These are phyloP conservation scores for Skeletonema marinoi DNA, from an alignment of 108 stramenopile genomes.

Conservation along the genomic window DNA sequence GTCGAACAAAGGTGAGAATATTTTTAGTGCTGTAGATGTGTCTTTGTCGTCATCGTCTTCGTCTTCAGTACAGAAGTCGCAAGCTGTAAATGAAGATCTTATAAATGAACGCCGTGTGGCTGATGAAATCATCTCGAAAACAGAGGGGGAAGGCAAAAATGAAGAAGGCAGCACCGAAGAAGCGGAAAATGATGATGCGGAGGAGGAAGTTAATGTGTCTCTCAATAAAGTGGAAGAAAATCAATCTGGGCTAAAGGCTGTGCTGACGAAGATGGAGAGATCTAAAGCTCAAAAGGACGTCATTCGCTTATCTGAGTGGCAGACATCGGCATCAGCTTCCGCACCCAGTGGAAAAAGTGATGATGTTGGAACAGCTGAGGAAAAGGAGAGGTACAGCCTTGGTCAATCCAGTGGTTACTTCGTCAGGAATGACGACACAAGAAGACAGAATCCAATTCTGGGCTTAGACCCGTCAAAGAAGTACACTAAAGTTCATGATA, in stretches of 20 bases:
- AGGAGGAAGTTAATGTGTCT: background rate
- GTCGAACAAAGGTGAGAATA: constrained; percentile 24
- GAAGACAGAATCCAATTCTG: background rate
- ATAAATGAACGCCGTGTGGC: background rate
- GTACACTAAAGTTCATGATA: background rate
- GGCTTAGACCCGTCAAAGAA: background rate
- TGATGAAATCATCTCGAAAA: background rate
- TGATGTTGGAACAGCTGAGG: background rate
- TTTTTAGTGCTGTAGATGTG: background rate
- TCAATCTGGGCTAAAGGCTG: background rate
- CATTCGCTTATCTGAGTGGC: constrained; percentile 23
- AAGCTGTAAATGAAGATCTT: background rate
- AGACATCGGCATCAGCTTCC: background rate
- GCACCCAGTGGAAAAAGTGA: background rate
- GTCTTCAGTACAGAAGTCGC: constrained; percentile 1
- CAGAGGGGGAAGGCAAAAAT: background rate
- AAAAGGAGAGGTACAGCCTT: background rate
- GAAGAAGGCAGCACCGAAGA: background rate
- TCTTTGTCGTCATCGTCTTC: constrained; percentile 2
- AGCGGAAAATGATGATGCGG: background rate
- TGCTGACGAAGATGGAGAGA: background rate
- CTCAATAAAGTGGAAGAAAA: constrained; percentile 1
- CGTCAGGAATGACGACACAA: background rate
- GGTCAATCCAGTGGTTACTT: background rate
- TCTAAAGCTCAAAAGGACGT: constrained; percentile 10